phyloP scores from a whole-genome alignment of 495 filamentous ascomycete species.

The Neurospora africana region DNA sequence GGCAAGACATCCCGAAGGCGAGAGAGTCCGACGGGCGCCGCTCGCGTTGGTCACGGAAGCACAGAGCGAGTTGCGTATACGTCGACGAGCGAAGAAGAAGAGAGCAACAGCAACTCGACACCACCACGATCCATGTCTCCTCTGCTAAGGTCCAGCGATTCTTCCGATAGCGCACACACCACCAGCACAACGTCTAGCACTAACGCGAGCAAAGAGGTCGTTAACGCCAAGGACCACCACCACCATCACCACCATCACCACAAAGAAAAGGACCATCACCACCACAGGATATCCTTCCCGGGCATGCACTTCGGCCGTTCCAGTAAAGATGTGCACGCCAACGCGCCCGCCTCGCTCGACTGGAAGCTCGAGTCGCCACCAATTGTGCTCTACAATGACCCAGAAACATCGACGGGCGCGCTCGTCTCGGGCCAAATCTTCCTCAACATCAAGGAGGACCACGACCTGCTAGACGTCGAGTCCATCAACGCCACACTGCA shows the following conservation, averaged over 20 bases:
- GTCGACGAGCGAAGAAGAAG: slow-evolving; percentile 26
- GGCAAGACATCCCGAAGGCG: slow-evolving; percentile 11
- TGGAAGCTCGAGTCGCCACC: slow-evolving; percentile 86
- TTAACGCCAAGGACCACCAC: slow-evolving; percentile 2
- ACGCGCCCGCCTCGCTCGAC: slow-evolving; percentile 47
- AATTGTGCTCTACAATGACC: slow-evolving; percentile 67
- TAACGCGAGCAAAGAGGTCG: slow-evolving; percentile 6
- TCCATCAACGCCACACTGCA: slow-evolving; percentile 59
- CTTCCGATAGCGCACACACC: slow-evolving; percentile 6
- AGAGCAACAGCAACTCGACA: slow-evolving; percentile 10
- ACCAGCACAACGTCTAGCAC: slow-evolving; percentile 14
- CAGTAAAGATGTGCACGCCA: slow-evolving; percentile 30
- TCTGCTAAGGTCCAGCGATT: slow-evolving; percentile 3
- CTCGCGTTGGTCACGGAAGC: slow-evolving; percentile 13
- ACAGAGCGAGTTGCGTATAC: slow-evolving; percentile 23
- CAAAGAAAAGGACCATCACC: slow-evolving; percentile 24
- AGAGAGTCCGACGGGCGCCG: slow-evolving; percentile 14
- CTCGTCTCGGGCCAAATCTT: slow-evolving; percentile 78
- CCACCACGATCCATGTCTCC: slow-evolving; percentile 13
- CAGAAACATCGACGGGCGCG: slow-evolving; percentile 70
- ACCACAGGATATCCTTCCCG: slow-evolving; percentile 39
- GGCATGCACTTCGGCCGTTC: slow-evolving; percentile 37
- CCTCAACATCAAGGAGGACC: slow-evolving; percentile 50
- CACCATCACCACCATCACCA: slow-evolving; percentile 7
- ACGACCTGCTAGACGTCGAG: slow-evolving; percentile 50